A percentile compares a stretch with the other conserved stretches of the same genome.
Conservation (phyloP, 176 grass and related monocot genomes). For the Areca catechu region DNA sequence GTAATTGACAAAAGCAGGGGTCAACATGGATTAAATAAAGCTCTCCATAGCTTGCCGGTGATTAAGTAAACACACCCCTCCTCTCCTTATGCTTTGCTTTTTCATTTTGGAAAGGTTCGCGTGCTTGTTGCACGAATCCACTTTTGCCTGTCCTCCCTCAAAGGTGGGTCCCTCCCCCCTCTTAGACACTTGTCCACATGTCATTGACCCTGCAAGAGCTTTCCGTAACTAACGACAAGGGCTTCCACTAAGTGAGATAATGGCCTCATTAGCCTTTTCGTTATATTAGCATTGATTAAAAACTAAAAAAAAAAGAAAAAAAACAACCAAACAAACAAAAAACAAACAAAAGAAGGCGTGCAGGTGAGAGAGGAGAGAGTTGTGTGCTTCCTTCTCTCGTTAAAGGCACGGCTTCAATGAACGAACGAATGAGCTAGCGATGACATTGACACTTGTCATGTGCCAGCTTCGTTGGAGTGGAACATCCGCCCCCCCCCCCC, state of each 20-base stretch:
- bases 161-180: background rate
- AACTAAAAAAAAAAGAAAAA: no score
- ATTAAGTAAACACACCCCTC: background rate
- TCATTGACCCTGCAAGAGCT: background rate
- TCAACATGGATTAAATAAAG: slow-evolving; percentile 12
- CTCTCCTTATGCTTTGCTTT: background rate
- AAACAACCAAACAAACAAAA: no score
- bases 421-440: no score
- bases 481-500: no score
- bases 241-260: slow-evolving; percentile 1
- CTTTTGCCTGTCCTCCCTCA: background rate
- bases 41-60: background rate
- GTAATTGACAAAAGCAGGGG: background rate
- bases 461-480: no score
- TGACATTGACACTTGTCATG: no score
- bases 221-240: slow-evolving; percentile 9
- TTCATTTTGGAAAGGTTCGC: slow-evolving; percentile 1
- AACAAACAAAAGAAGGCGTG: no score
- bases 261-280: background rate
- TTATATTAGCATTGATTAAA: background rate
- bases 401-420: no score
- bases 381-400: no score
- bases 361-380: no score
- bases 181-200: background rate
- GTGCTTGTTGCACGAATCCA: slow-evolving; percentile 1